Evolutionary conservation across 225 moss, liverwort and hornwort species (phyloP).

Genomic region (Pseudoscleropodium purum): DNA sequence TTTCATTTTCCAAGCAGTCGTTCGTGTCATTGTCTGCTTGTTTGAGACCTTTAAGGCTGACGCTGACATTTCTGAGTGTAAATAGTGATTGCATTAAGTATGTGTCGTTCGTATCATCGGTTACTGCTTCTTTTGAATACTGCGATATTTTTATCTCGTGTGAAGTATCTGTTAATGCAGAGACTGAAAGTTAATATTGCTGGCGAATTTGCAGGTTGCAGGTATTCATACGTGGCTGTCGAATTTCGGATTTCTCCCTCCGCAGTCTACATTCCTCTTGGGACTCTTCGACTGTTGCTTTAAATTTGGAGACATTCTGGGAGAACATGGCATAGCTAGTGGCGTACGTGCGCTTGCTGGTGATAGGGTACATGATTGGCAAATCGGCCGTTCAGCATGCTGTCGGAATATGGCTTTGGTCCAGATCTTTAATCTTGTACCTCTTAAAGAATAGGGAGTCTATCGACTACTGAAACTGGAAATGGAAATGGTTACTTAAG

Average conservation of each 20-base stretch:
- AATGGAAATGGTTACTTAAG: not conserved
- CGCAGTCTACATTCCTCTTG: not conserved
- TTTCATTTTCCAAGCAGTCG: not conserved
- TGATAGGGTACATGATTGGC: not conserved
- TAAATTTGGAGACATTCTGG: not conserved
- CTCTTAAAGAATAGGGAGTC: not conserved
- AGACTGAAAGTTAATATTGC: not conserved
- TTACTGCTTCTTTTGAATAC: not conserved
- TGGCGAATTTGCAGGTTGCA: slow-evolving; percentile 10
- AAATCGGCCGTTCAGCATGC: not conserved
- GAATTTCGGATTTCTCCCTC: not conserved
- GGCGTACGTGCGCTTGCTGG: not conserved
- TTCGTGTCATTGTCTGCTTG: not conserved
- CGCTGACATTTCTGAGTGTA: not conserved
- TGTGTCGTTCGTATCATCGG: not conserved
- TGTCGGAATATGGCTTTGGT: not conserved
- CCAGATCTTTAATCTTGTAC: not conserved
- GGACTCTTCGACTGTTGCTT: not conserved
- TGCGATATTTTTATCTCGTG: not conserved
- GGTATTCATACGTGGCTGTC: not conserved
- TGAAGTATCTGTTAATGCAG: not conserved
- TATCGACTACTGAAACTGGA: not conserved
- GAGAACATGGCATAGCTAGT: not conserved
- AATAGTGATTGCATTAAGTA: not conserved
- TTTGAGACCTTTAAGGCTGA: not conserved